A percentile compares a stretch with the other conserved stretches of the same genome.
phyloP scores from a whole-genome alignment of 768 basidiomycete genomes.

The Tephrocybe sp. region DNA sequence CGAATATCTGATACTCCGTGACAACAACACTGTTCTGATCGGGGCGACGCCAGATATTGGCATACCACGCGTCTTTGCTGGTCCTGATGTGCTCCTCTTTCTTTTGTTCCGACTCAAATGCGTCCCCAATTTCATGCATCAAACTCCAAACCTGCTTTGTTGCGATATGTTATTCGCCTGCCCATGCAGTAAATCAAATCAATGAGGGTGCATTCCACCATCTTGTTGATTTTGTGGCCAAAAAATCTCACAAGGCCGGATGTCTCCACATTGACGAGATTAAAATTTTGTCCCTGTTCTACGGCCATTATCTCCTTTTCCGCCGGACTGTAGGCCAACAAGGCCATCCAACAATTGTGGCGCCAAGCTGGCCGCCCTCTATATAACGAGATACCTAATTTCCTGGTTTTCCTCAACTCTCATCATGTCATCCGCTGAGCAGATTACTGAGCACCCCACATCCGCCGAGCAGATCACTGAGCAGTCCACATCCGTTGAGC shows the following conservation, averaged over 20 bases:
- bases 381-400: slow-evolving; percentile 7
- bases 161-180: neutral
- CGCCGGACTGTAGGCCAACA: neutral
- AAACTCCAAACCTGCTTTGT: neutral
- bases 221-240: neutral
- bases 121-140: slow-evolving; percentile 10
- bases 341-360: slow-evolving; percentile 4
- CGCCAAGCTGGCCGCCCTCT: neutral
- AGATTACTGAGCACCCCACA: no score
- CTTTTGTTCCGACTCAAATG: slow-evolving; percentile 11
- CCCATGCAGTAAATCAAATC: neutral
- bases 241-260: slow-evolving; percentile 1
- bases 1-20: slow-evolving; percentile 4
- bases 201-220: neutral
- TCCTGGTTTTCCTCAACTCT: neutral
- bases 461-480: neutral
- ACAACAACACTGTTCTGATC: slow-evolving; percentile 5
- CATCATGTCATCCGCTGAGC: neutral
- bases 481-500: slow-evolving; percentile 33
- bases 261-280: slow-evolving; percentile 2
- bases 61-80: neutral
- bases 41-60: neutral
- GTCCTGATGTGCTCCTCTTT: neutral
- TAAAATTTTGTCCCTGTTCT: slow-evolving; percentile 2
- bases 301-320: slow-evolving; percentile 12